Evolutionary conservation across 768 basidiomycete species (phyloP).

Genomic region (Pleurotus ostreatus): DNA sequence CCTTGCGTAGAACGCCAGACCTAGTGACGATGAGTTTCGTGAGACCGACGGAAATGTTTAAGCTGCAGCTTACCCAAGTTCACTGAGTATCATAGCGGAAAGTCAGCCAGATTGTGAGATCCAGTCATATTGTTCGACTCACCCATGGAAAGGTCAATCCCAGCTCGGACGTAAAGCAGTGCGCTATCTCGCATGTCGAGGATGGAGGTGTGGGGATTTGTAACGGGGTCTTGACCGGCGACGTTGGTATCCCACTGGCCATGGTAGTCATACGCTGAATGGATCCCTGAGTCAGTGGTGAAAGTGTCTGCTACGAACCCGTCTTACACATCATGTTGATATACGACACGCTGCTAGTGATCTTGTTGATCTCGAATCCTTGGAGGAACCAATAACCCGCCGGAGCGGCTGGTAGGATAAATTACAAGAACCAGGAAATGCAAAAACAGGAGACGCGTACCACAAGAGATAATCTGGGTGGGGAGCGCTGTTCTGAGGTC

Average conservation of each 20-base stretch:
- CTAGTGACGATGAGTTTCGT: not conserved
- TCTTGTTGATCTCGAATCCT: constrained; percentile 22
- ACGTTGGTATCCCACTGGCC: constrained; percentile 20
- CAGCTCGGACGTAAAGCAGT: constrained; percentile 14
- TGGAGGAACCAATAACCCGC: constrained; percentile 17
- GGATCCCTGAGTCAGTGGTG: not conserved
- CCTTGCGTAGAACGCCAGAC: constrained; percentile 20
- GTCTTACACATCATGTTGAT: constrained; percentile 20
- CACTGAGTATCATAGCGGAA: not conserved
- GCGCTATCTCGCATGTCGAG: constrained; percentile 17
- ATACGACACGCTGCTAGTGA: constrained; percentile 13
- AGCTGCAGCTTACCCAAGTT: not conserved
- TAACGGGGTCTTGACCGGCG: constrained; percentile 14
- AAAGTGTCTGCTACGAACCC: not conserved
- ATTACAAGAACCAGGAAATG: not conserved
- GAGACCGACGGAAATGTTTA: not conserved
- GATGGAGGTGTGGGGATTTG: constrained; percentile 19
- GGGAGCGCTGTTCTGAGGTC: constrained; percentile 14
- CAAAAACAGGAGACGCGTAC: not conserved
- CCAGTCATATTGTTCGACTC: not conserved
- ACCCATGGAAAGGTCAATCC: constrained; percentile 17
- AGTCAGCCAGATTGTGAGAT: not conserved
- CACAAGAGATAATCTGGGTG: constrained; percentile 9
- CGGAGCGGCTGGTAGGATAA: constrained; percentile 10
- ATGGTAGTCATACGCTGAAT: constrained; percentile 17